A percentile compares a stretch with the other conserved stretches of the same genome.
phyloP scores from a whole-genome alignment of 176 grass and related monocot genomes.

The Thalia dealbata region DNA sequence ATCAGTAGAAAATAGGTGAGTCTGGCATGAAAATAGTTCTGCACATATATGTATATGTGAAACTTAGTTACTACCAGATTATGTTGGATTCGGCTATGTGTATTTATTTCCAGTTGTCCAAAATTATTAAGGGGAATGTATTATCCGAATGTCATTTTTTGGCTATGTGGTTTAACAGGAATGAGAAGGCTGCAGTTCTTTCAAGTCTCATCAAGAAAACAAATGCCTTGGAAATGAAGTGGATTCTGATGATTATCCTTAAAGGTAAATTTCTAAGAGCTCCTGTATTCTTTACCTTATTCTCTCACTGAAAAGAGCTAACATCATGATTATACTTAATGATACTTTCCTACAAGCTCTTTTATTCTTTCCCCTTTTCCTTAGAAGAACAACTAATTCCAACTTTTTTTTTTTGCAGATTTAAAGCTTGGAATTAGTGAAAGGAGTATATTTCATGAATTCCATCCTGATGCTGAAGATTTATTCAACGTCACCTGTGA shows the following conservation, averaged over 20 bases:
- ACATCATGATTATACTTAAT: conserved; percentile 72
- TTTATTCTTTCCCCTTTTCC: conserved; percentile 10
- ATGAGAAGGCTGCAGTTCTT: conserved; percentile 65
- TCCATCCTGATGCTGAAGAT: conserved; percentile 94
- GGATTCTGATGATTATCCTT: conserved; percentile 95
- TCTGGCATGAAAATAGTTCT: neutral
- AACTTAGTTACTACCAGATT: too few species aligned
- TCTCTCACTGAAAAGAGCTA: neutral
- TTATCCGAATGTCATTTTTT: neutral
- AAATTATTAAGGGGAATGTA: too few species aligned
- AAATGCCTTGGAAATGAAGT: conserved; percentile 91
- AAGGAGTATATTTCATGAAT: conserved; percentile 90
- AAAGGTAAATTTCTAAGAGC: conserved; percentile 43
- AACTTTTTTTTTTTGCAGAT: conserved; percentile 38
- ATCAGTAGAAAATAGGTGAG: conserved; percentile 60
- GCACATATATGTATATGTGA: neutral
- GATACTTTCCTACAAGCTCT: conserved; percentile 24
- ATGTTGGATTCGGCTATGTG: neutral
- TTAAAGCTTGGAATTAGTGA: conserved; percentile 90
- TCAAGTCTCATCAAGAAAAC: conserved; percentile 82
- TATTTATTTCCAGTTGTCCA: too few species aligned
- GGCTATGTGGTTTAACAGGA: conserved; percentile 29
- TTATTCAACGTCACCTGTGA: conserved; percentile 97
- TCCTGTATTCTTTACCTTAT: conserved; percentile 14
- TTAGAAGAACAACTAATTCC: conserved; percentile 1